Percentiles rank a stretch among this genome's conserved stretches.
phyloP scores from a whole-genome alignment of 495 filamentous ascomycete species.

The Oleoguttula mirabilis region DNA sequence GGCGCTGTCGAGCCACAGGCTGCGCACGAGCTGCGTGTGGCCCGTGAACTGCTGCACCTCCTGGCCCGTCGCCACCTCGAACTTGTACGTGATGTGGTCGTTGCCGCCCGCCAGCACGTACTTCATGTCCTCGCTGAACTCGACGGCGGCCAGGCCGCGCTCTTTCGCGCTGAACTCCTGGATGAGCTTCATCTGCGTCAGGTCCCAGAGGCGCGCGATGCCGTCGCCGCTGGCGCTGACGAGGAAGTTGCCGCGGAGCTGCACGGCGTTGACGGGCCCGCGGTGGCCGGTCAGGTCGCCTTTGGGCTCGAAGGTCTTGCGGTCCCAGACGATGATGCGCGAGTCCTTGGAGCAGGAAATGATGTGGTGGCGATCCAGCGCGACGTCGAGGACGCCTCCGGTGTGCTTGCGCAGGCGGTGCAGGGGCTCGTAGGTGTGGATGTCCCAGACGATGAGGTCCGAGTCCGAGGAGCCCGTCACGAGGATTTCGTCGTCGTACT shows the following conservation, averaged over 20 bases:
- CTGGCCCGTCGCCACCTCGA: conserved; percentile 80
- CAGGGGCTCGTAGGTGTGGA: conserved; percentile 63
- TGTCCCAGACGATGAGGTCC: conserved; percentile 83
- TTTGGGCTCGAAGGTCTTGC: conserved; percentile 56
- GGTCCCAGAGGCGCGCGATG: conserved; percentile 85
- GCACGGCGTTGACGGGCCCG: conserved; percentile 90
- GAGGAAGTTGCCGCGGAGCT: conserved; percentile 79
- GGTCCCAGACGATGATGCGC: conserved; percentile 86
- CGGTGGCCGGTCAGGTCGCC: conserved; percentile 69
- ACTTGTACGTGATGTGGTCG: conserved; percentile 85
- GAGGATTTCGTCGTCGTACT: conserved; percentile 83
- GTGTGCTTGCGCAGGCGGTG: conserved; percentile 62
- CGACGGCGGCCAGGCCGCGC: conserved; percentile 85
- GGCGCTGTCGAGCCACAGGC: conserved; percentile 71
- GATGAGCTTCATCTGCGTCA: conserved; percentile 69
- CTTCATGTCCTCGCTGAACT: conserved; percentile 83
- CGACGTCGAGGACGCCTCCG: conserved; percentile 83
- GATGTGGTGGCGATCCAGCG: conserved; percentile 82
- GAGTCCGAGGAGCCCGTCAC: conserved; percentile 90
- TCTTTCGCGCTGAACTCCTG: conserved; percentile 79
- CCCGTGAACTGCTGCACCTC: conserved; percentile 64
- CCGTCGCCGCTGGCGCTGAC: conserved; percentile 91
- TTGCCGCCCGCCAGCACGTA: conserved; percentile 89
- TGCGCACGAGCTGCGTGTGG: conserved; percentile 72
- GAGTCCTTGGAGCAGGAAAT: conserved; percentile 93